These are phyloP conservation scores for Tricholoma bakamatsutake DNA, from an alignment of 768 basidiomycete genomes.

Conservation along the genomic window DNA sequence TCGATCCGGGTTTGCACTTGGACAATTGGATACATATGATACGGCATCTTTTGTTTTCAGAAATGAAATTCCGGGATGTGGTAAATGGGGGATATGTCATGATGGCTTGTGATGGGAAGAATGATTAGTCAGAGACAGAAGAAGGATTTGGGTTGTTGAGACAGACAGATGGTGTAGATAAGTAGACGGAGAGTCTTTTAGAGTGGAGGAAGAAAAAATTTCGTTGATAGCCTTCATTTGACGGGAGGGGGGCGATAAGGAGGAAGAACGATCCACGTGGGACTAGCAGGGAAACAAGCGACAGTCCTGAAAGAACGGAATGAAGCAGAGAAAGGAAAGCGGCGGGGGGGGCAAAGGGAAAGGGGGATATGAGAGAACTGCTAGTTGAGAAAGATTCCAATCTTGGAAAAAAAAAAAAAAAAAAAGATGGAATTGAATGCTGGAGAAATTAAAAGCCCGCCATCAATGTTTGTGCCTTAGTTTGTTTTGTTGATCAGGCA, in stretches of 20 bases:
- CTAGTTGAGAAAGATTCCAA: too few relatives aligned
- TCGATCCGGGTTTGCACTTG: background rate
- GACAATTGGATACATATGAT: background rate
- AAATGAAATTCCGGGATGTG: background rate
- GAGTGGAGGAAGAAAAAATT: background rate
- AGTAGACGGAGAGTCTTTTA: background rate
- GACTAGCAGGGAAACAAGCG: background rate
- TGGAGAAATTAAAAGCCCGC: background rate
- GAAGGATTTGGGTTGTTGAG: background rate
- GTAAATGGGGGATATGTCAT: background rate
- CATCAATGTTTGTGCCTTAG: slow-evolving; percentile 2
- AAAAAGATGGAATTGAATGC: background rate
- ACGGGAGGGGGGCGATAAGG: background rate
- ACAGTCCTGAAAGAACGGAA: background rate
- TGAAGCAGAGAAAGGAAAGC: background rate
- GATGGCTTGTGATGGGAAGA: background rate
- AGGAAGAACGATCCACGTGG: background rate
- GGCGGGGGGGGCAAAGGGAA: background rate
- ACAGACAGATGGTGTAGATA: background rate
- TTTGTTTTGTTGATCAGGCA: slow-evolving; percentile 21
- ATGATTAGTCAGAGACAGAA: background rate
- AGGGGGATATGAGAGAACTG: background rate
- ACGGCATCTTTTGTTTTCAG: background rate
- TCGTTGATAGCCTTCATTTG: background rate
- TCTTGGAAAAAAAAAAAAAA: background rate